Percentiles rank a stretch among this genome's conserved stretches.
Conservation (phyloP, 2,329 filamentous ascomycete species). For the Fusarium fracticaudum region DNA sequence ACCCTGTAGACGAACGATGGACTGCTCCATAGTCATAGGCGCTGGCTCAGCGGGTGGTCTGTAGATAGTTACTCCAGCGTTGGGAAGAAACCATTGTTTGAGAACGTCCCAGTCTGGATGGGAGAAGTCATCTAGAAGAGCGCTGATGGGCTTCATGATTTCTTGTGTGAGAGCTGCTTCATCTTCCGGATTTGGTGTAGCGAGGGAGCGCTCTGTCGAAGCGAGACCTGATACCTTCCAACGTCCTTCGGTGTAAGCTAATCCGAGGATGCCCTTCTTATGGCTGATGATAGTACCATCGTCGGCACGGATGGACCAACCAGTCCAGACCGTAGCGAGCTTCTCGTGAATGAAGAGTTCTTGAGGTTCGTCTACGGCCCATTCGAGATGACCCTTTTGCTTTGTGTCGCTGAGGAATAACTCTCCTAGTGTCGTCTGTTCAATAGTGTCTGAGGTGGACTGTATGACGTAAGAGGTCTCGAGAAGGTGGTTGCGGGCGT, state of each 20-base stretch:
- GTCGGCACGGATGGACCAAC: background rate
- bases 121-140: conserved; percentile 15
- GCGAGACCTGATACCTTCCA: conserved; percentile 15
- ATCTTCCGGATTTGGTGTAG: background rate
- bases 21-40: conserved; percentile 22
- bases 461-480: conserved; percentile 21
- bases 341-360: background rate
- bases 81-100: conserved; percentile 12
- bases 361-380: conserved; percentile 4
- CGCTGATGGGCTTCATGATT: conserved; percentile 13
- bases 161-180: background rate
- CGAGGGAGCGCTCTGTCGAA: background rate
- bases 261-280: conserved; percentile 9
- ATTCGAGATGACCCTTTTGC: background rate
- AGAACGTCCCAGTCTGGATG: conserved; percentile 5
- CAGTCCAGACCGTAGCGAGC: conserved; percentile 1
- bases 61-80: conserved; percentile 1
- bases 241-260: background rate
- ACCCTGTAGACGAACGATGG: conserved; percentile 2
- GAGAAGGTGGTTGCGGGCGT: background rate
- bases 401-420: background rate
- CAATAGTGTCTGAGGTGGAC: background rate
- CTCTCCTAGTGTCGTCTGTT: conserved; percentile 10
- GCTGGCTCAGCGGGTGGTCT: background rate
- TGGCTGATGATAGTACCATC: background rate